Evolutionary conservation across 1,139 yeast species (phyloP).

Genomic region (Diutina rugosa): DNA sequence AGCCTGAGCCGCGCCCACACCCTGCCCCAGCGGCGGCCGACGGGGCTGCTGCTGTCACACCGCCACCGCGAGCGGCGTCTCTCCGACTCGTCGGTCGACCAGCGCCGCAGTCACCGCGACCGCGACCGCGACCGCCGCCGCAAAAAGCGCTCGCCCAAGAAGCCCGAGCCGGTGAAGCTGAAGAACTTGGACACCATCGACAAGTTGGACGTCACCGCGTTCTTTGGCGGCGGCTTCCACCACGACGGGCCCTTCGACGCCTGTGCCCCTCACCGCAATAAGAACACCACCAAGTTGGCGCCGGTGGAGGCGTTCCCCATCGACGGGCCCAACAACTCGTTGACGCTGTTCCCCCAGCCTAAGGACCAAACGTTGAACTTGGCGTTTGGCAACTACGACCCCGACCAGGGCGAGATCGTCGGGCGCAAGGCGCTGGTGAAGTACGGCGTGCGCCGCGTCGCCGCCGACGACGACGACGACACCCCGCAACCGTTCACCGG

Average conservation of each 20-base stretch:
- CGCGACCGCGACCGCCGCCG: conserved; percentile 6
- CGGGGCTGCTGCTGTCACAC: conserved; percentile 3
- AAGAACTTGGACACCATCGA: conserved; percentile 84
- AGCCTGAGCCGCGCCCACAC: conserved; percentile 11
- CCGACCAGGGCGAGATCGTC: conserved; percentile 24
- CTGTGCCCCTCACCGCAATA: conserved; percentile 91
- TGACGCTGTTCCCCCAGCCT: conserved; percentile 45
- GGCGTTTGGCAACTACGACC: conserved; percentile 42
- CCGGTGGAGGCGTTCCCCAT: conserved; percentile 94
- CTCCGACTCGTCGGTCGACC: conserved; percentile 4
- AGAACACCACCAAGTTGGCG: conserved; percentile 56
- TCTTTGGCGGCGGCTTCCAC: conserved; percentile 92
- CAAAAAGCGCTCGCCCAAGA: conserved; percentile 8
- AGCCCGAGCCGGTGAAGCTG: conserved; percentile 30
- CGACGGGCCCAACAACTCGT: conserved; percentile 86
- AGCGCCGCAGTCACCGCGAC: conserved; percentile 4
- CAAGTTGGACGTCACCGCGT: conserved; percentile 87
- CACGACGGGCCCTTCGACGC: conserved; percentile 99
- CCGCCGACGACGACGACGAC: conserved; percentile 3
- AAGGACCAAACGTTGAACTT: conserved; percentile 39
- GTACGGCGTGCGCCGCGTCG: not conserved
- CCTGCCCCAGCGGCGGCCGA: conserved; percentile 8
- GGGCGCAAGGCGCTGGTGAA: conserved; percentile 12
- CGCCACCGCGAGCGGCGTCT: conserved; percentile 3
- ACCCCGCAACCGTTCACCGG: not conserved